Base-by-base conservation (phyloP, 768 basidiomycete species). In the Russula sp. region DNA sequence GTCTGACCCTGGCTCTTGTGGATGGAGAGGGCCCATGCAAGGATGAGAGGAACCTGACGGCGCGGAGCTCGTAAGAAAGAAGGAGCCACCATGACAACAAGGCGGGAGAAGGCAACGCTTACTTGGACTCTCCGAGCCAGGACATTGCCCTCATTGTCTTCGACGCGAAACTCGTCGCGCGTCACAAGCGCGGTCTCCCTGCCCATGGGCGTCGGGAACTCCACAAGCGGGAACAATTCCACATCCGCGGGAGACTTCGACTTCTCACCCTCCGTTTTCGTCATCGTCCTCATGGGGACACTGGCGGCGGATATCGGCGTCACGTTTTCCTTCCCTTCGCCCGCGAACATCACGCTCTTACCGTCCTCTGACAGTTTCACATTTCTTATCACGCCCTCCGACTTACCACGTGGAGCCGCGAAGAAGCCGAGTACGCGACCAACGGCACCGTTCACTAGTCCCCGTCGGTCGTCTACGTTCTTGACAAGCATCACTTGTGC, bases 1-100 rank as follows among this genome's bases (percentile, higher is more conserved):
- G 88, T 89, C 67, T 88, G 85, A 1, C 87, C 88, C 68, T 90
- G 88, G 59, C 80, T 82, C 71, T 90, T 90, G 73, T 90, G 87
- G 59, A 90, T 88, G 2, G 83, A 83, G 76, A 88, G 85, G 0
- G 87, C 86, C 87, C 86, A 90, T 0, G 86, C 84, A 0, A 87
- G 79, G 52, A 90, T 88, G 5, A 95, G 72, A 0, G 89, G 88
- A 1, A 91, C 67, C 84, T 89, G 65, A 22, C n/a, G 18, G 8
- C 3, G 43, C 14, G 25, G 6, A 13, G 25, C 47, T 7, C 18
- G 29, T 58, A 35, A 61, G 47, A 34, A 38, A n/a, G 35, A 32
- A 5, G 22, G 13, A 32, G 3, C 22, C 29, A 41, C 9, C 6
- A 47, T 13, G n/a, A n/a, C 13, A 18, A 32, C 25, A 43, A 20